Conservation (phyloP, 306 rosid genomes). For the Cicer yamashitae region DNA sequence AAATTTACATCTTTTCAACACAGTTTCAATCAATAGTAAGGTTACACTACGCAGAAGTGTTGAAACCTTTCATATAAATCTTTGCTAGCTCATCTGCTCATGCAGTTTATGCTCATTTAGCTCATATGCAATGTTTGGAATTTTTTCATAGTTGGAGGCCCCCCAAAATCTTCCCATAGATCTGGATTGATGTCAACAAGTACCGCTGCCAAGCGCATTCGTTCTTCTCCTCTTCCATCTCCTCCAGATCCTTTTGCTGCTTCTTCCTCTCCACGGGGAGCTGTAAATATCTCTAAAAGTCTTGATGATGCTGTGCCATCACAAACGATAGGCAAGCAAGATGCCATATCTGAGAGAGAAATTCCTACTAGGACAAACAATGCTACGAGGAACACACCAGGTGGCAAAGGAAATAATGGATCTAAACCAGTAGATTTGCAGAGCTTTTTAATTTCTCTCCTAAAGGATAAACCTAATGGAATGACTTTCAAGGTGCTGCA, state of each 20-base stretch:
- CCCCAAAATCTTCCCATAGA: constrained; percentile 65
- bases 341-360: constrained; percentile 68
- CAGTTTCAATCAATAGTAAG: constrained; percentile 33
- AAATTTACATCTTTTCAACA: constrained; percentile 40
- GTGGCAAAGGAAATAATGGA: constrained; percentile 63
- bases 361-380: constrained; percentile 51
- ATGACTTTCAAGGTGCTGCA: constrained; percentile 72
- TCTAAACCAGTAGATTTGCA: constrained; percentile 74
- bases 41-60: constrained; percentile 17
- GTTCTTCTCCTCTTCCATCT: constrained; percentile 75
- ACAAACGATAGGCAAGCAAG: constrained; percentile 62
- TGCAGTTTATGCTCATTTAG: constrained; percentile 1
- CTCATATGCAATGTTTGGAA: constrained; percentile 38
- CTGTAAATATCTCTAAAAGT: constrained; percentile 62
- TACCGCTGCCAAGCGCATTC: constrained; percentile 65
- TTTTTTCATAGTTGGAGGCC: constrained; percentile 57
- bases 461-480: constrained; percentile 83
- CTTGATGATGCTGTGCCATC: constrained; percentile 64
- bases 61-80: constrained; percentile 24
- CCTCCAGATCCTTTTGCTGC: constrained; percentile 72
- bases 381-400: constrained; percentile 56
- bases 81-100: constrained; percentile 26
- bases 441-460: constrained; percentile 68
- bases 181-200: constrained; percentile 59
- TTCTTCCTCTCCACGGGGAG: constrained; percentile 68